Base-by-base conservation (phyloP, 2,329 filamentous ascomycete species). In the Zymoseptoria brevis region DNA sequence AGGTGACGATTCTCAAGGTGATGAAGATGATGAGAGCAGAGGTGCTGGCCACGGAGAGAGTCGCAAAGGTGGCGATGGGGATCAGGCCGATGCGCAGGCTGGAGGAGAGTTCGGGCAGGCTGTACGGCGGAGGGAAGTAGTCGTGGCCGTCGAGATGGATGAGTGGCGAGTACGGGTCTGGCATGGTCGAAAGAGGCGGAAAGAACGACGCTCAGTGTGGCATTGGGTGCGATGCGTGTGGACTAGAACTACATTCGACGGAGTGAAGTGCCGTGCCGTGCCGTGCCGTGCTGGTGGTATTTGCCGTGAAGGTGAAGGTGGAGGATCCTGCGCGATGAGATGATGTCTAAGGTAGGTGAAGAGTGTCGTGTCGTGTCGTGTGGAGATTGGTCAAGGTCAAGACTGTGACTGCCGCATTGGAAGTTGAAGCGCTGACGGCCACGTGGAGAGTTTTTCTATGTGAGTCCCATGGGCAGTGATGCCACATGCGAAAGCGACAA, bases 41-140 rank as follows among this genome's bases (percentile, higher is more conserved):
- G 1, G 68, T 67, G 9, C 67, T 66, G 8, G 60, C 49, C n/a
- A 71, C 66, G 1, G 72, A 74, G 7, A 72, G 56, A 0, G 70
- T 55, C 2, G 67, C 71, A 11, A 70, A 59, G 5, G 67, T 56
- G 8, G 66, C 71, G 24, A 72, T 61, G 3, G 67, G 64, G 1
- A 72, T 59, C n/a, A 73, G 64, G 50, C 70, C 71, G 41, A 64
- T 54, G 26, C 64, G 62, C 8, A 71, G 54, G 3, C 24, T 55
- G 1, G 29, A 29, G 6, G 66, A 55, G 13, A 74, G 65, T 4
- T 60, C 57, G 1, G 57, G 51, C 19, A 64, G 52, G 60, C 67
- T 71, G 66, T 71, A 71, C 2, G 71, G 71, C 50, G 61, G 51
- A 13, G 67, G 63, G 45, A 69, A 73, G 61, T 70, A 72, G 9